phyloP scores from a whole-genome alignment of 306 rosid species.

The Lotus japonicus region DNA sequence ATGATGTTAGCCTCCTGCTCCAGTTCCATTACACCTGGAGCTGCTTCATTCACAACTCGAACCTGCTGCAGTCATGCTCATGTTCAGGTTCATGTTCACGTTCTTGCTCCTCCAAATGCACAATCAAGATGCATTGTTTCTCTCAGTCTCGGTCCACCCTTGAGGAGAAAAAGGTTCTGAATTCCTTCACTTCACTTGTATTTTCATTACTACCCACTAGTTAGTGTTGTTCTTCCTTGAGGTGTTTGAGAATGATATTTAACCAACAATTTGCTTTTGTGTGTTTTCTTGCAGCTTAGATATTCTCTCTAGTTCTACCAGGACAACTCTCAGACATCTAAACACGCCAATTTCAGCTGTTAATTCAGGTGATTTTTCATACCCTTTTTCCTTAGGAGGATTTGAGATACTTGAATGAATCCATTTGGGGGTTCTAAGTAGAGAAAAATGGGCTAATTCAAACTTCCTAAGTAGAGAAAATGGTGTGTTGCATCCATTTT shows the following conservation, averaged over 20 bases:
- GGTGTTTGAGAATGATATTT: not conserved
- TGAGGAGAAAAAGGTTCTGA: not conserved
- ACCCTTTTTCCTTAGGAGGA: not conserved
- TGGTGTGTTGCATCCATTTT: not conserved
- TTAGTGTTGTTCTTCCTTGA: not conserved
- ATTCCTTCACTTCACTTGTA: not conserved
- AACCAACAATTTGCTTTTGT: not conserved
- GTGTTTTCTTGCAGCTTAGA: slow-evolving; percentile 10
- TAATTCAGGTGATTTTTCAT: slow-evolving; percentile 21
- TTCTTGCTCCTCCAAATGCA: slow-evolving; percentile 13
- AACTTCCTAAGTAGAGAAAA: not conserved
- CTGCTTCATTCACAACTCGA: slow-evolving; percentile 12
- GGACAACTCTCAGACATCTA: slow-evolving; percentile 13
- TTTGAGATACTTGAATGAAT: not conserved
- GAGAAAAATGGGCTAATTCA: not conserved
- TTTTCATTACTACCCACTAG: not conserved
- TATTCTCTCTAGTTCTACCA: not conserved
- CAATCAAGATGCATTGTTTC: not conserved
- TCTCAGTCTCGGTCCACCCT: not conserved
- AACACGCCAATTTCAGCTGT: slow-evolving; percentile 17
- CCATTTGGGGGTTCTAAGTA: not conserved
- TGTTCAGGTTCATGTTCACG: not conserved
- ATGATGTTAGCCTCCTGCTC: not conserved
- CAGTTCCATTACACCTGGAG: slow-evolving; percentile 5
- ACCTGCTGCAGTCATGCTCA: not conserved